These are phyloP conservation scores for Aspergillus coremiiformis DNA, from an alignment of 495 filamentous ascomycete genomes.

Conservation along the genomic window DNA sequence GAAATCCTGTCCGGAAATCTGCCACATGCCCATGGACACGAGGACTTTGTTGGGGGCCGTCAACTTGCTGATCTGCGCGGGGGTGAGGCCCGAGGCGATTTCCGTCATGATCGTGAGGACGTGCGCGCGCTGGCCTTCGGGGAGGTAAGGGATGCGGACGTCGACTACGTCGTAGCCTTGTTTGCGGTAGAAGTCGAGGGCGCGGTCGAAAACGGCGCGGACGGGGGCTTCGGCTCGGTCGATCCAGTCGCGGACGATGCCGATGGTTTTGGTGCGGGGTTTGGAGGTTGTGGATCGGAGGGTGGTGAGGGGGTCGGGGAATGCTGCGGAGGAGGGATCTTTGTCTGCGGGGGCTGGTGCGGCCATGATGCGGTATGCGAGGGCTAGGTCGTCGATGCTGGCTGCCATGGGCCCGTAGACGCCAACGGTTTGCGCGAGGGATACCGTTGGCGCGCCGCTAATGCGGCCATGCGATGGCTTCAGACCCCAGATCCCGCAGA, in stretches of 20 bases:
- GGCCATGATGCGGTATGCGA: constrained; percentile 72
- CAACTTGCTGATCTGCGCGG: constrained; percentile 40
- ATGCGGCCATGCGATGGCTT: constrained; percentile 78
- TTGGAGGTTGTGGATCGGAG: constrained; percentile 10
- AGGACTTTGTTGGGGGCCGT: constrained; percentile 70
- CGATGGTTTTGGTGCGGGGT: constrained; percentile 45
- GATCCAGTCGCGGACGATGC: constrained; percentile 72
- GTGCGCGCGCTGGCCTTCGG: constrained; percentile 69
- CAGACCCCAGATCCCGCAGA: constrained; percentile 82
- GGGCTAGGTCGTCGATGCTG: constrained; percentile 72
- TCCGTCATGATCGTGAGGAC: constrained; percentile 73
- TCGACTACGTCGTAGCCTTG: constrained; percentile 61
- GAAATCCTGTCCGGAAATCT: constrained; percentile 62
- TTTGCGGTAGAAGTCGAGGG: constrained; percentile 54
- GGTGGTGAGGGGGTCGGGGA: constrained; percentile 38
- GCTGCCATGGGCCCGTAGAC: constrained; percentile 71
- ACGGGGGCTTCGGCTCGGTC: constrained; percentile 59
- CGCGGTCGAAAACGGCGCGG: constrained; percentile 47
- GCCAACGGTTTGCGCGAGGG: constrained; percentile 54
- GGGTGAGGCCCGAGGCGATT: constrained; percentile 39
- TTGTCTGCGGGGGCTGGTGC: constrained; percentile 52
- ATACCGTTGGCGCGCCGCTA: constrained; percentile 52
- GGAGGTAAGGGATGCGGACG: constrained; percentile 69
- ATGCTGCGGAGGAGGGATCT: constrained; percentile 42
- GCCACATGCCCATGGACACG: constrained; percentile 49